Base-by-base conservation (phyloP, 352 stramenopile species). In the Peronospora farinosa region DNA sequence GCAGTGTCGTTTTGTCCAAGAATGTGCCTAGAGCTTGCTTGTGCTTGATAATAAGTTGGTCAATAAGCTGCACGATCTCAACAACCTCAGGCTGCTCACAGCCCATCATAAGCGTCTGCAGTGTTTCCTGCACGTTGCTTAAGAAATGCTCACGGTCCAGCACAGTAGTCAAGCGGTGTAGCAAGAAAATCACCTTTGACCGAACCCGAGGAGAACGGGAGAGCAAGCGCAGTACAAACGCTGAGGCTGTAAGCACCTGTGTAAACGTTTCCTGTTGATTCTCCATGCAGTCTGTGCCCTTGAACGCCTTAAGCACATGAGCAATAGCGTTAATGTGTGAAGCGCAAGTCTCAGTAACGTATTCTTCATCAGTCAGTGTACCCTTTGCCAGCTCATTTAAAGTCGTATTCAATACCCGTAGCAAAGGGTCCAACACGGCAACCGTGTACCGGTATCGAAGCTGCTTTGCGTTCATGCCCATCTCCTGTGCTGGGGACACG, bases 11-110 rank as follows among this genome's bases (percentile, higher is more conserved):
- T 41, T 75, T 68, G 41, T 91, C 73, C 39, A 93, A 69, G 38
- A 93, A 86, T 12, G 60, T 60, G 0, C 74, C 73, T 5, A 93
- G 62, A 28, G 63, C 67, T 5, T 74, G 60, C 38, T 91, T 93
- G 72, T 90, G 81, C 57, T 86, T 84, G 65, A 91, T 88, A 51
- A 93, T 88, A 32, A 93, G 65, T 60, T 93, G 82, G 60, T 91
- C 75, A 30, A 93, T 53, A 7, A 93, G 58, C 61, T 91, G 82
- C 43, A 93, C 79, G 19, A 90, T 75, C 48, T 93, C 82, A 28
- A 93, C 63, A 13, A 88, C 78, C 39, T 93, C 80, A 2, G 56
- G 52, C 10, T 69, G 51, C 21, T 84, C 69, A 28, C 76, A 87
- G 52, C 63, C 65, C 49, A 82, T 60, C 75, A 88, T 87, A 12